Evolutionary conservation across 1,284 basidiomycete species (phyloP).

Genomic region (Ceratobasidium theobromae): DNA sequence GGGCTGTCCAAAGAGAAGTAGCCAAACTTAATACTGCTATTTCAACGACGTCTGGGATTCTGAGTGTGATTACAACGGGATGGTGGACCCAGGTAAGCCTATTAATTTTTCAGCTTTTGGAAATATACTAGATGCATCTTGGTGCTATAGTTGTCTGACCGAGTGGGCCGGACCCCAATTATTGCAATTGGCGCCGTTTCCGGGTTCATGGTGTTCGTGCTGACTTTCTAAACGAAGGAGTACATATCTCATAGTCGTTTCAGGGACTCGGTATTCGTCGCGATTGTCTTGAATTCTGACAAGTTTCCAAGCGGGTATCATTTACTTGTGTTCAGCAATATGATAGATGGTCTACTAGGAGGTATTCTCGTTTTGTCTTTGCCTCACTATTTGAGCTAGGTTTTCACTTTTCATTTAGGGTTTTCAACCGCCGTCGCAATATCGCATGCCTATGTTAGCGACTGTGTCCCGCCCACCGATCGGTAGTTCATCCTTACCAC

Average conservation of each 20-base stretch:
- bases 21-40: constrained; percentile 23
- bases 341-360: constrained; percentile 76
- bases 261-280: constrained; percentile 18
- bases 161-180: constrained; percentile 12
- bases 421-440: constrained; percentile 53
- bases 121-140: not conserved
- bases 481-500: constrained; percentile 42
- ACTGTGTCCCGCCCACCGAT: constrained; percentile 53
- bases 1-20: constrained; percentile 12
- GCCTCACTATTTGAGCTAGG: not conserved
- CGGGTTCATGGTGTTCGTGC: constrained; percentile 21
- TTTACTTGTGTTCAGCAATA: constrained; percentile 72
- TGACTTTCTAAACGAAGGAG: not conserved
- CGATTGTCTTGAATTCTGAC: constrained; percentile 49
- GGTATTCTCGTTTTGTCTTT: constrained; percentile 54
- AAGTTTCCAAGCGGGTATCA: constrained; percentile 77
- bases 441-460: constrained; percentile 64
- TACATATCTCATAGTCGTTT: not conserved
- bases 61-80: constrained; percentile 25
- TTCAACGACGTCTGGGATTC: constrained; percentile 13
- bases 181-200: constrained; percentile 4
- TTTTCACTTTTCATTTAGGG: constrained; percentile 45
- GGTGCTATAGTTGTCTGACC: constrained; percentile 5
- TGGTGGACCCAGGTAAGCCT: constrained; percentile 23
- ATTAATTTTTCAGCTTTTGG: not conserved